These are phyloP conservation scores for Hansfordia pulvinata DNA, from an alignment of 2,329 filamentous ascomycete genomes.

Conservation along the genomic window DNA sequence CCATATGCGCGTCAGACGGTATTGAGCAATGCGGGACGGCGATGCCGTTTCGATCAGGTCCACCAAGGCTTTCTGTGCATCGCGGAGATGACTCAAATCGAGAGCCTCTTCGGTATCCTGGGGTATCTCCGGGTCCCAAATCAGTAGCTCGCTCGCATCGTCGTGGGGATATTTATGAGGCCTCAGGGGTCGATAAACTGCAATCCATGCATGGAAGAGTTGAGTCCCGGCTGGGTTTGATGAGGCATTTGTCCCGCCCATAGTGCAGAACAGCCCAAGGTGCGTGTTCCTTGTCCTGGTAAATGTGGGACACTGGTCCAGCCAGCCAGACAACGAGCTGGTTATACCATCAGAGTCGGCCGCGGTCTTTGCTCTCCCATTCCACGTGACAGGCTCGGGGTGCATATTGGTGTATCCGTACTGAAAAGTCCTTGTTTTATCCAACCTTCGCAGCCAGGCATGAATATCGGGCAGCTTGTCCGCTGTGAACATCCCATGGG, in stretches of 20 bases:
- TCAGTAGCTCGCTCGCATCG: conserved; percentile 30
- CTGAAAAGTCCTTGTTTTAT: no score
- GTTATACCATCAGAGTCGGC: conserved; percentile 19
- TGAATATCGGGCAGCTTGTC: background rate
- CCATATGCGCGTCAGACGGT: conserved; percentile 29
- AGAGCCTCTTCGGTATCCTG: conserved; percentile 14
- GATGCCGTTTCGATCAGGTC: conserved; percentile 17
- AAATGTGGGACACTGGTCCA: conserved; percentile 9
- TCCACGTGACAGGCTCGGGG: no score
- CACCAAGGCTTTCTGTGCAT: conserved; percentile 31
- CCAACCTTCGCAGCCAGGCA: background rate
- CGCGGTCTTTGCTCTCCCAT: conserved; percentile 4
- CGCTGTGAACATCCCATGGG: background rate
- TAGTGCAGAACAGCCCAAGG: conserved; percentile 36
- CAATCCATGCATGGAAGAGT: conserved; percentile 35
- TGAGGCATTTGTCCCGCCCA: conserved; percentile 22
- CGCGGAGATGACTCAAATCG: conserved; percentile 16
- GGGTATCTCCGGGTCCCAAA: conserved; percentile 30
- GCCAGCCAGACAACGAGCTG: conserved; percentile 29
- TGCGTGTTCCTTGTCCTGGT: conserved; percentile 18
- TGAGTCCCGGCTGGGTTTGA: conserved; percentile 5
- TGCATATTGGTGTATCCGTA: no score
- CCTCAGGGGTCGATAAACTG: conserved; percentile 28
- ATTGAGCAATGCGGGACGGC: conserved; percentile 14
- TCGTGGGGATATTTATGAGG: conserved; percentile 16